These are phyloP conservation scores for Fusarium newnesense DNA, from an alignment of 2,329 filamentous ascomycete species.

Conservation along the genomic window DNA sequence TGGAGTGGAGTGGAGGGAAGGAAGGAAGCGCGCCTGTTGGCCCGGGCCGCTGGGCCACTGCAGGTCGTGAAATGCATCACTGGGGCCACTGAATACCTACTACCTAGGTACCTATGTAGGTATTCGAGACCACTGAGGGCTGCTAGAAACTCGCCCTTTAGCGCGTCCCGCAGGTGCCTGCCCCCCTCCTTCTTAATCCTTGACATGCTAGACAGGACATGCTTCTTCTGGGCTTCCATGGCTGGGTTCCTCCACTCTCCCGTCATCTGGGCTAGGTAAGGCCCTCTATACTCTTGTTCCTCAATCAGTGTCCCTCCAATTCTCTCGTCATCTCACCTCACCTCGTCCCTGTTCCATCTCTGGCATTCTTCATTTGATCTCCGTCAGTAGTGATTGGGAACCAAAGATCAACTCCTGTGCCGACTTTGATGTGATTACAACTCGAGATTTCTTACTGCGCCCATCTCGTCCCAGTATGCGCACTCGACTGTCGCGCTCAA, in stretches of 20 bases:
- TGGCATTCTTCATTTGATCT: slow-evolving; percentile 2
- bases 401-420: neutral
- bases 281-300: slow-evolving; percentile 15
- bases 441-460: slow-evolving; percentile 14
- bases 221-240: slow-evolving; percentile 33
- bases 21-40: slow-evolving; percentile 18
- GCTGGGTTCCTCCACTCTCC: slow-evolving; percentile 35
- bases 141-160: slow-evolving; percentile 35
- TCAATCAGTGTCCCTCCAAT: slow-evolving; percentile 13
- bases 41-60: slow-evolving; percentile 31
- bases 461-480: slow-evolving; percentile 35
- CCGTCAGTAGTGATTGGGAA: neutral
- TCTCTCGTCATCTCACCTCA: slow-evolving; percentile 27
- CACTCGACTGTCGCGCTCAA: slow-evolving; percentile 32
- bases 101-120: neutral
- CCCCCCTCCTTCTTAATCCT: slow-evolving; percentile 17
- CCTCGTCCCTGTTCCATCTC: slow-evolving; percentile 9
- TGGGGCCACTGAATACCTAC: slow-evolving; percentile 28
- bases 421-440: slow-evolving; percentile 6
- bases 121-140: slow-evolving; percentile 27
- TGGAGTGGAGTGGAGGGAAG: neutral
- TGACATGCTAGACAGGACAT: slow-evolving; percentile 16
- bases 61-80: slow-evolving; percentile 37
- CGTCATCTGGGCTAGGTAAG: slow-evolving; percentile 28
- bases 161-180: slow-evolving; percentile 9